Base-by-base conservation (phyloP, 768 basidiomycete species). In the Pulveroboletus sp. region DNA sequence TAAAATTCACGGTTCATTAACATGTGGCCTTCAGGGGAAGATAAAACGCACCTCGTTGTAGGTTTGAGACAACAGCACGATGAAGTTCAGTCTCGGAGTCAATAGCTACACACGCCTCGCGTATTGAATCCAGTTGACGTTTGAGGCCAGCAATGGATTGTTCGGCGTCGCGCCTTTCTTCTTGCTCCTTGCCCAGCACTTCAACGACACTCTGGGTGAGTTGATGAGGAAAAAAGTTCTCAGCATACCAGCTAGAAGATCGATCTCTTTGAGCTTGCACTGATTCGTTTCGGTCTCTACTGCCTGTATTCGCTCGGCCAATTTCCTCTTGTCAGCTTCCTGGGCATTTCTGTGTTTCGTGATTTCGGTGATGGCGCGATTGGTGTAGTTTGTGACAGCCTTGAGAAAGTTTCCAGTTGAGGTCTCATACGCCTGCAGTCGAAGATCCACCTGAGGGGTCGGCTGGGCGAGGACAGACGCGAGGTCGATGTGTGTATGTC, bases 201-300 rank as follows among this genome's bases (percentile, higher is more conserved):
- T 51, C 18, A 33, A 11, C 28, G 6, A 28, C 28, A 14, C 7
- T 39, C 36, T 32, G 6, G 24, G 26, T 39, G 10, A 21, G 35
- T 39, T n/a, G 12, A 42, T 32, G 15, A 15, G 5, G 8, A 32
- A n/a, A 8, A 36, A 5, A 57, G 26, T 21, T 17, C 48, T 31
- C 31, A 14, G 71, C 80, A n/a, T 65, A 92, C 91, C 79, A 49
- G 80, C 78, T 3, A 90, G 76, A 48, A 94, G 76, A 45, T 89
- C 84, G 28, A 90, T 84, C 68, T 93, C 92, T 59, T 75, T 78
- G 45, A 87, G 63, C 57, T 91, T 88, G 69, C 87, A 91, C 39
- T 82, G 73, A 47, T 80, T 83, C 2, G 79, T 92, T 66, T 91
- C 85, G 0, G 72, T 59, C 63, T 93, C 86, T 0, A 82, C 73